A percentile compares a stretch with the other conserved stretches of the same genome.
These are phyloP conservation scores for Ganoderma leucocontextum DNA, from an alignment of 1,284 basidiomycete species.

Conservation along the genomic window DNA sequence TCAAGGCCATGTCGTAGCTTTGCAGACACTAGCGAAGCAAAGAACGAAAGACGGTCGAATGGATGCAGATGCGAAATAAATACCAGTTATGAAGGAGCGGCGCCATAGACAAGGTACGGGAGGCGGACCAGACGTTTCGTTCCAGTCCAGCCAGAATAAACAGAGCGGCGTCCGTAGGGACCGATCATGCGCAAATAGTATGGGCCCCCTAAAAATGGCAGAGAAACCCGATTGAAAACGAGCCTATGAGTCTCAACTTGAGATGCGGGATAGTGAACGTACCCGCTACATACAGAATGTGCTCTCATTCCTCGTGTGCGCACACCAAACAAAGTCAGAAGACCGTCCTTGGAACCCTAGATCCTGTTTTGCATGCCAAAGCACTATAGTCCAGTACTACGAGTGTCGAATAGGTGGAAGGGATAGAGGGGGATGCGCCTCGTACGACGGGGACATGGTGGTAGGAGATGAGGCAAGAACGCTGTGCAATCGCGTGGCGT, in stretches of 20 bases:
- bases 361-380: neutral
- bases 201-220: no score
- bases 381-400: neutral
- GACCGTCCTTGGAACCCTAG: neutral
- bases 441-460: neutral
- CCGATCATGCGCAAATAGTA: no score
- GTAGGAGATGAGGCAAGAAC: constrained; percentile 15
- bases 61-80: neutral
- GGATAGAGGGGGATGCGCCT: neutral
- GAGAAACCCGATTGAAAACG: no score
- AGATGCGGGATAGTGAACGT: no score
- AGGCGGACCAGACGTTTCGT: constrained; percentile 12
- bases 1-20: constrained; percentile 38
- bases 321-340: neutral
- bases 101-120: neutral
- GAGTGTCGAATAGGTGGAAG: neutral
- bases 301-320: neutral
- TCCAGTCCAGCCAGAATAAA: constrained; percentile 1
- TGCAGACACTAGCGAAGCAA: neutral
- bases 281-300: no score
- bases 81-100: constrained; percentile 1
- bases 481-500: constrained; percentile 5
- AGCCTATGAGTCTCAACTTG: no score
- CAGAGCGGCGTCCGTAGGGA: neutral
- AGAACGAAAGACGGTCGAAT: neutral